These are phyloP conservation scores for Dicorynia guianensis DNA, from an alignment of 306 rosid species.

Conservation along the genomic window DNA sequence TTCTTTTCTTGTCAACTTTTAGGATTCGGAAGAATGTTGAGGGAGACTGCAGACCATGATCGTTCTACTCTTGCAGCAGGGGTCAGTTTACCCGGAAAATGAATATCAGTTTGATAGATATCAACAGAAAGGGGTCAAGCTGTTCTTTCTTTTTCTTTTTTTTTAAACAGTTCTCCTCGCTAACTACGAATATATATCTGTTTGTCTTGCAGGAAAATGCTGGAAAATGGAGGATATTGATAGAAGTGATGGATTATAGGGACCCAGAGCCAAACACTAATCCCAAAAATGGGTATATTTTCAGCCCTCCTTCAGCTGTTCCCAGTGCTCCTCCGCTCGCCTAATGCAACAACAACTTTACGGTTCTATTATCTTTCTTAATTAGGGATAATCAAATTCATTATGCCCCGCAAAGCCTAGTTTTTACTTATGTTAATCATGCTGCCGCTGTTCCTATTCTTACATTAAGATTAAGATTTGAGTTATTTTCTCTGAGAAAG, in stretches of 20 bases:
- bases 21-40: slow-evolving; percentile 62
- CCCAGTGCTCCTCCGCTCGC: slow-evolving; percentile 49
- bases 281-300: slow-evolving; percentile 58
- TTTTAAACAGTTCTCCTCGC: not conserved
- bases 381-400: slow-evolving; percentile 20
- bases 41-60: slow-evolving; percentile 39
- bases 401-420: not conserved
- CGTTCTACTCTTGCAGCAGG: slow-evolving; percentile 25
- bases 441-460: not conserved
- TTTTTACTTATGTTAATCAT: slow-evolving; percentile 18
- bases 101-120: too few species aligned
- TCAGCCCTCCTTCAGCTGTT: slow-evolving; percentile 59
- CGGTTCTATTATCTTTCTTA: too few species aligned
- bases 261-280: slow-evolving; percentile 81
- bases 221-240: slow-evolving; percentile 31
- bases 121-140: not conserved
- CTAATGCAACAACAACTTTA: slow-evolving; percentile 16
- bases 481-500: too few species aligned
- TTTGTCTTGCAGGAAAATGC: slow-evolving; percentile 48
- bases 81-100: slow-evolving; percentile 38
- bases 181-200: not conserved
- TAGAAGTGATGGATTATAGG: slow-evolving; percentile 64
- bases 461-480: not conserved
- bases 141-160: too few species aligned
- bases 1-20: slow-evolving; percentile 16